Evolutionary conservation across 148 eudicot species (phyloP), one percentile per base, ranked within the genome.

Genomic region (Chenopodium quinoa): DNA sequence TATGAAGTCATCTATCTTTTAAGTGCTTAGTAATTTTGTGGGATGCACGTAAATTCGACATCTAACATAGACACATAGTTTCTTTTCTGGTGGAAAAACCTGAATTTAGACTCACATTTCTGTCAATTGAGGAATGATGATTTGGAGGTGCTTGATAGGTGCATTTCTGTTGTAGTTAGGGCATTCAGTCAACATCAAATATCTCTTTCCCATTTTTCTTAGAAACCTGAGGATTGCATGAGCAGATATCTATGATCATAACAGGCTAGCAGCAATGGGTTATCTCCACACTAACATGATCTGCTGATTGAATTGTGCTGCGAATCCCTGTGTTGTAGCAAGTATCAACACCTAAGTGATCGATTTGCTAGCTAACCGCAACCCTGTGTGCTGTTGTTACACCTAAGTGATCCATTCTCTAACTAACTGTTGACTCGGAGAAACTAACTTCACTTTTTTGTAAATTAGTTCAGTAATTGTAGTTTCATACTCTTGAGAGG

Each of bases 101-200:
- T 37, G 50, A 34, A 71, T 4, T 9, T 71, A 9, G 27, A 40
- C 17, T 20, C 10, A 12, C 40, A 70, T 32, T 69, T 70, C 66
- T 52, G 25, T 32, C 34, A 70, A 8, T 22, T 44, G 2, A 23
- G 70, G 77, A 22, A 80, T 0, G 82, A 66, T 40, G 63, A 71
- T 12, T 25, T 66, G 70, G 65, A 56, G 4, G 65, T 65, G 48
- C 29, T 40, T 60, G 56, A 31, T 46, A 69, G 58, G 46, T 50
- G 31, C 52, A 72, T 79, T 52, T 84, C 46, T 76, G 62, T 50
- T 73, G 50, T 64, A 47, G 56, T 78, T 73, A 63, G 17, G 37
- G 3, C 46, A 46, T 52, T 1, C 68, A 78, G 86, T 80, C 80
- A 71, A 71, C 83, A 80, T 84, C 86, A 62, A 29, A 69, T 75